Evolutionary conservation across 495 filamentous ascomycete genomes (phyloP).

Genomic region (Penicillium atrosanguineum): DNA sequence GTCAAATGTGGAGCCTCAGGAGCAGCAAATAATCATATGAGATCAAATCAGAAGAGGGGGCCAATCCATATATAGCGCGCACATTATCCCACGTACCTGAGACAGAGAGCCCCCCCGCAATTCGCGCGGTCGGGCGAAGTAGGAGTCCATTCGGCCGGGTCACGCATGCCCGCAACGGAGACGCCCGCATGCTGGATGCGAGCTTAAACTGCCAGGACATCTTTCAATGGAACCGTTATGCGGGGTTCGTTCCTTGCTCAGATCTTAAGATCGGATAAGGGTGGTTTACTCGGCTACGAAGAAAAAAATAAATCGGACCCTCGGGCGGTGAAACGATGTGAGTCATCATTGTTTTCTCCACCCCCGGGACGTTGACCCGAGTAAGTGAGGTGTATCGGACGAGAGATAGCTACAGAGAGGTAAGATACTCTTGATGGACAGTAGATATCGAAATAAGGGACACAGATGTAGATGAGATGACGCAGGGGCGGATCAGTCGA

Average conservation of each 20-base stretch:
- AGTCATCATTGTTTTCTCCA: conserved; percentile 23
- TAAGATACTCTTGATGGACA: not conserved
- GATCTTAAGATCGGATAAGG: not conserved
- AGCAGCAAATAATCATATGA: not conserved
- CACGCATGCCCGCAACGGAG: conserved; percentile 31
- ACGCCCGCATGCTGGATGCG: conserved; percentile 33
- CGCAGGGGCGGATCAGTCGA: conserved; percentile 6
- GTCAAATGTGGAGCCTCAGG: not conserved
- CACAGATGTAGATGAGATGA: not conserved
- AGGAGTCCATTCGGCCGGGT: conserved; percentile 39
- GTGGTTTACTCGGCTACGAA: not conserved
- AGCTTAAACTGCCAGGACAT: conserved; percentile 42
- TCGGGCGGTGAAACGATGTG: conserved; percentile 24
- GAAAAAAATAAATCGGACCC: not conserved
- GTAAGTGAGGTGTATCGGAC: conserved; percentile 11
- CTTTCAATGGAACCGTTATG: not conserved
- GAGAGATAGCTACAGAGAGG: conserved; percentile 4
- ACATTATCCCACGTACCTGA: conserved; percentile 31
- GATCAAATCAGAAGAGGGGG: not conserved
- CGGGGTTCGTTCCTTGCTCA: not conserved
- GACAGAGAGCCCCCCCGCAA: conserved; percentile 29
- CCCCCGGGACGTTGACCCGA: not conserved
- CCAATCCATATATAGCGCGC: conserved; percentile 21
- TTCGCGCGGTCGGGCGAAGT: conserved; percentile 23
- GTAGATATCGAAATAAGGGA: not conserved